Base-by-base conservation (phyloP, 495 filamentous ascomycete genomes). In the Chaetomium cochliodes region DNA sequence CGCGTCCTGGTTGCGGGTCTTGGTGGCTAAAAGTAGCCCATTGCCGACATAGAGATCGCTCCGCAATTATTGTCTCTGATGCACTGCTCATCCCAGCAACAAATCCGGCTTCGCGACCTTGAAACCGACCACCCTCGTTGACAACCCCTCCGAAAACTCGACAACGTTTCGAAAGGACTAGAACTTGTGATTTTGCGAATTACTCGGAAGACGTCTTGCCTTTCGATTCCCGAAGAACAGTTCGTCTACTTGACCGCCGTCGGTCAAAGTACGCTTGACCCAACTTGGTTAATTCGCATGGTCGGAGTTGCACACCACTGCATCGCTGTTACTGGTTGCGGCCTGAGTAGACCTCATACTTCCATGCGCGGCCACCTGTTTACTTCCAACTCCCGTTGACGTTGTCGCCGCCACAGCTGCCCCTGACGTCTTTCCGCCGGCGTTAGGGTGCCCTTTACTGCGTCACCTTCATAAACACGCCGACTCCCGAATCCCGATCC, bases 301-400 rank as follows among this genome's bases (percentile, higher is more conserved):
- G 39, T 66, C 54, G 57, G 63, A 56, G 59, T 64, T 59, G 66
- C 69, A 72, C 65, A 66, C 59, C 63, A 65, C 63, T 66, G 57
- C 50, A 41, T 62, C n/a, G 30, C 60, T 51, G 56, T 61, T 33
- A 37, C 54, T 25, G 52, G 60, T 56, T 65, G 55, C 49, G 41
- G 61, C 62, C 65, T 62, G 67, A 63, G 65, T 71, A 73, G 73
- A 73, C 69, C 66, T 76, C 71, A 67, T 73, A 66, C 66, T 74
- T 77, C 33, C 60, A 78, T 79, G 77, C 74, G 72, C 64, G 30
- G 16, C 23, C 37, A 37, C 46, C 47, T 20, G 46, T 66, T 20
- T 49, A 62, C 53, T 33, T 53, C 55, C 42, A 18, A 42, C 22
- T 56, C 53, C 59, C 26, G 49, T 58, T 39, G 58, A 63, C 62